phyloP scores from a whole-genome alignment of 768 basidiomycete species.

The Sarcomyxa edulis region DNA sequence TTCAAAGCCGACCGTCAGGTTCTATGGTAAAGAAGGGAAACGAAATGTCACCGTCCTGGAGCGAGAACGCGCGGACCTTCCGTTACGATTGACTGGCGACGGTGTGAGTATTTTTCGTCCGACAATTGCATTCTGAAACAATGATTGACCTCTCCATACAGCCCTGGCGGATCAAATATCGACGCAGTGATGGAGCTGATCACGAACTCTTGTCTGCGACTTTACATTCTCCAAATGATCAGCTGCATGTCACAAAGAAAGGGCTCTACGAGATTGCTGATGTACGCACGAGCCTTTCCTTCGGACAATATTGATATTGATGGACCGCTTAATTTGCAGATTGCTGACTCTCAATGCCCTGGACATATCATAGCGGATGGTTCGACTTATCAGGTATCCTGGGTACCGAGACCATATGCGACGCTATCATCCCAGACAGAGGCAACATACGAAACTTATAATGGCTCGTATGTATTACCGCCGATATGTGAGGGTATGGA shows the following conservation, averaged over 20 bases:
- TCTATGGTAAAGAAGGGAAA: slow-evolving; percentile 63
- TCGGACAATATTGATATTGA: neutral
- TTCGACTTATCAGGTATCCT: slow-evolving; percentile 65
- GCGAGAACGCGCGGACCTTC: slow-evolving; percentile 65
- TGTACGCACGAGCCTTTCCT: slow-evolving; percentile 33
- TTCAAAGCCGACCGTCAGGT: slow-evolving; percentile 76
- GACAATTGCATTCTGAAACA: slow-evolving; percentile 1
- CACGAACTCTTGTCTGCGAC: slow-evolving; percentile 32
- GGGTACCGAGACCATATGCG: slow-evolving; percentile 76
- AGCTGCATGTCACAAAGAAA: slow-evolving; percentile 65
- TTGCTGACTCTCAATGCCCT: slow-evolving; percentile 81
- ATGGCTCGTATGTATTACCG: slow-evolving; percentile 69
- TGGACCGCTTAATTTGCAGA: slow-evolving; percentile 39
- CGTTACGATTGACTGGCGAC: slow-evolving; percentile 86
- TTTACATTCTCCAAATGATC: slow-evolving; percentile 61
- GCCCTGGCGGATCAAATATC: slow-evolving; percentile 89
- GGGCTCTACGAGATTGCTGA: slow-evolving; percentile 73
- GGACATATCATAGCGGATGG: slow-evolving; percentile 61
- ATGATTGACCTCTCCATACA: slow-evolving; percentile 21
- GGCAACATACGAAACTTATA: slow-evolving; percentile 53
- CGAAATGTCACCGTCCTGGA: slow-evolving; percentile 66
- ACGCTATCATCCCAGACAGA: slow-evolving; percentile 54
- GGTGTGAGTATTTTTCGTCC: slow-evolving; percentile 54
- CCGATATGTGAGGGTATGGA: slow-evolving; percentile 80
- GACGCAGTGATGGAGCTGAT: slow-evolving; percentile 39